Evolutionary conservation across 345 rosid species (phyloP).

Genomic region (Kernera saxatilis): DNA sequence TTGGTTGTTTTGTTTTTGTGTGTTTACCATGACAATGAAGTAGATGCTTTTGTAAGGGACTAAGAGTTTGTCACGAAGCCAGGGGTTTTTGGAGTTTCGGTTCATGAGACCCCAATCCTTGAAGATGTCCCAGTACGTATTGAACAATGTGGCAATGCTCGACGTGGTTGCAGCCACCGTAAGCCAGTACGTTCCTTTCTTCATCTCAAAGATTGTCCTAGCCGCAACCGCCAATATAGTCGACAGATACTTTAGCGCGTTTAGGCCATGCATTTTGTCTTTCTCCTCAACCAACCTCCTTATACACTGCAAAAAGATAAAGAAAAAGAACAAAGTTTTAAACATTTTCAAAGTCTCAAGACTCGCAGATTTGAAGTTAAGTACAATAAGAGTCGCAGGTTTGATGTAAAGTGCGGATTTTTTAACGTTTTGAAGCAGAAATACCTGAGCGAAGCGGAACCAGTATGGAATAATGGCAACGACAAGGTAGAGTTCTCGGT

Average conservation of each 20-base stretch:
- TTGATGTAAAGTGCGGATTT: neutral
- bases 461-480: constrained; percentile 64
- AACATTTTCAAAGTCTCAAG: neutral
- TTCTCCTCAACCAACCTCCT: constrained; percentile 59
- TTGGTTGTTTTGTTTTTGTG: neutral
- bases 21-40: constrained; percentile 65
- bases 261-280: constrained; percentile 38
- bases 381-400: neutral
- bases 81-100: constrained; percentile 53
- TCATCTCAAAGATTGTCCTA: constrained; percentile 38
- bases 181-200: constrained; percentile 31
- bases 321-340: neutral
- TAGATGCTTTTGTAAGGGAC: constrained; percentile 51
- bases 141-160: constrained; percentile 43
- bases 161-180: constrained; percentile 49
- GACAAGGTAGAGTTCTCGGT: constrained; percentile 37
- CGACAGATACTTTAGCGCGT: constrained; percentile 54
- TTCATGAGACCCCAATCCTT: constrained; percentile 75
- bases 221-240: constrained; percentile 52
- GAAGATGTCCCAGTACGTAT: constrained; percentile 68
- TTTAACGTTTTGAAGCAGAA: neutral
- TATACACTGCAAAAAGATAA: constrained; percentile 47
- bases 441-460: constrained; percentile 70
- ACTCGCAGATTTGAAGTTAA: neutral
- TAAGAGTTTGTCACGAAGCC: constrained; percentile 77